Percentiles rank a stretch among this genome's conserved stretches.
Evolutionary conservation across 2,329 filamentous ascomycete species (phyloP).

Genomic region (Nemania abortiva): DNA sequence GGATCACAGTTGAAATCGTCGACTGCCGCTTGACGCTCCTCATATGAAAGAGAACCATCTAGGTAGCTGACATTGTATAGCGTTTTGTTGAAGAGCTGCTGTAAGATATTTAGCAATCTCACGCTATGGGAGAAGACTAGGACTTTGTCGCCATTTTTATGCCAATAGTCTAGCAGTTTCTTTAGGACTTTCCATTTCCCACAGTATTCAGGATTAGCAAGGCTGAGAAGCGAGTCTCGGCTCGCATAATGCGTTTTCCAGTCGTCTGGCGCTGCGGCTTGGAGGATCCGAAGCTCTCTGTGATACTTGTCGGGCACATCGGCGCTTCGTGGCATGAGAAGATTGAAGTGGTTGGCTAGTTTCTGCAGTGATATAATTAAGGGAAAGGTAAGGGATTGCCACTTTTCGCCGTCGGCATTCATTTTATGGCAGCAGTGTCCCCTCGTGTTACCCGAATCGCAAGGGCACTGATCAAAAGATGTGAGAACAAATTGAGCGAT

Average conservation of each 20-base stretch:
- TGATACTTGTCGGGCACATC: conserved; percentile 79
- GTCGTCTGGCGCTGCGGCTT: conserved; percentile 77
- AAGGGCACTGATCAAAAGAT: conserved; percentile 76
- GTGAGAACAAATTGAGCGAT: conserved; percentile 76
- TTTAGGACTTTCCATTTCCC: conserved; percentile 96
- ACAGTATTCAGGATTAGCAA: conserved; percentile 90
- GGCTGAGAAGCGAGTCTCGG: conserved; percentile 82
- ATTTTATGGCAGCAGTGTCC: conserved; percentile 83
- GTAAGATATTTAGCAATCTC: conserved; percentile 83
- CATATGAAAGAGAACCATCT: conserved; percentile 85
- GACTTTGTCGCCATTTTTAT: conserved; percentile 90
- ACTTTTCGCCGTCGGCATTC: conserved; percentile 72
- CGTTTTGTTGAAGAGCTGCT: conserved; percentile 87
- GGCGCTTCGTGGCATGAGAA: conserved; percentile 77
- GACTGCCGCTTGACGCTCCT: conserved; percentile 84
- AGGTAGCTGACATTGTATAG: conserved; percentile 92
- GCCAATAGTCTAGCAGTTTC: conserved; percentile 90
- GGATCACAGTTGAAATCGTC: conserved; percentile 93
- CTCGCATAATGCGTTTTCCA: conserved; percentile 81
- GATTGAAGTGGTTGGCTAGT: conserved; percentile 90
- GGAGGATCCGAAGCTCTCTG: conserved; percentile 80
- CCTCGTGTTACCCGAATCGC: conserved; percentile 74
- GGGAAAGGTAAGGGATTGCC: conserved; percentile 86
- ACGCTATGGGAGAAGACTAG: conserved; percentile 96
- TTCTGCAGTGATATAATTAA: conserved; percentile 86